phyloP scores from a whole-genome alignment of 495 filamentous ascomycete genomes.

The Ramalina peruviana region DNA sequence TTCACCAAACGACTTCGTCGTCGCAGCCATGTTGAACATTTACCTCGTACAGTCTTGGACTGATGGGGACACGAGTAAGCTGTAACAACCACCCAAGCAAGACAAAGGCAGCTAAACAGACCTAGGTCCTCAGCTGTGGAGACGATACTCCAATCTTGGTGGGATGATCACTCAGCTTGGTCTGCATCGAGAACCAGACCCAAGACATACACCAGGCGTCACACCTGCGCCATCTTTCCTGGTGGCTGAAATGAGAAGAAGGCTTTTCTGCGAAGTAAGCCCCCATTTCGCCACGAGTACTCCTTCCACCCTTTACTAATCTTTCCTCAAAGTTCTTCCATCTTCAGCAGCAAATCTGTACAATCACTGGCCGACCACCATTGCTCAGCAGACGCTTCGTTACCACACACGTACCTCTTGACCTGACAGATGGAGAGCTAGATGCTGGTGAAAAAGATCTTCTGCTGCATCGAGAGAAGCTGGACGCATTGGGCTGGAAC shows the following conservation, averaged over 20 bases:
- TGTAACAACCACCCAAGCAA: neutral
- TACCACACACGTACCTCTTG: slow-evolving; percentile 40
- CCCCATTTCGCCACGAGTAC: too few species aligned
- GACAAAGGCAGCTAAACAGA: neutral
- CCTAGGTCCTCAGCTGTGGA: slow-evolving; percentile 38
- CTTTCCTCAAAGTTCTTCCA: slow-evolving; percentile 19
- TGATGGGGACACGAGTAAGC: slow-evolving; percentile 39
- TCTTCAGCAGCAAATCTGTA: slow-evolving; percentile 36
- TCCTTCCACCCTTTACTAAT: too few species aligned
- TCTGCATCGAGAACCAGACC: slow-evolving; percentile 37
- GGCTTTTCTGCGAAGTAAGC: slow-evolving; percentile 34
- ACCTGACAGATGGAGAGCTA: slow-evolving; percentile 38
- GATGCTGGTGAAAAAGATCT: slow-evolving; percentile 33
- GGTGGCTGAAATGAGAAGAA: slow-evolving; percentile 34
- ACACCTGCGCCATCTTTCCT: slow-evolving; percentile 31
- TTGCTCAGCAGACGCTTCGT: slow-evolving; percentile 40
- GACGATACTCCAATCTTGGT: slow-evolving; percentile 14
- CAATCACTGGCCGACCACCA: slow-evolving; percentile 44
- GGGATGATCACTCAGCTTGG: slow-evolving; percentile 36
- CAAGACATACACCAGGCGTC: slow-evolving; percentile 17
- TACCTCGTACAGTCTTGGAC: slow-evolving; percentile 31
- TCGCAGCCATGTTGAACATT: slow-evolving; percentile 31
- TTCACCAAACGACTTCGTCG: slow-evolving; percentile 33
- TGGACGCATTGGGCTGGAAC: slow-evolving; percentile 43
- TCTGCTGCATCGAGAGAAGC: slow-evolving; percentile 24